Evolutionary conservation across 1,284 basidiomycete genomes (phyloP).

Genomic region (Porogramme epimiltina): DNA sequence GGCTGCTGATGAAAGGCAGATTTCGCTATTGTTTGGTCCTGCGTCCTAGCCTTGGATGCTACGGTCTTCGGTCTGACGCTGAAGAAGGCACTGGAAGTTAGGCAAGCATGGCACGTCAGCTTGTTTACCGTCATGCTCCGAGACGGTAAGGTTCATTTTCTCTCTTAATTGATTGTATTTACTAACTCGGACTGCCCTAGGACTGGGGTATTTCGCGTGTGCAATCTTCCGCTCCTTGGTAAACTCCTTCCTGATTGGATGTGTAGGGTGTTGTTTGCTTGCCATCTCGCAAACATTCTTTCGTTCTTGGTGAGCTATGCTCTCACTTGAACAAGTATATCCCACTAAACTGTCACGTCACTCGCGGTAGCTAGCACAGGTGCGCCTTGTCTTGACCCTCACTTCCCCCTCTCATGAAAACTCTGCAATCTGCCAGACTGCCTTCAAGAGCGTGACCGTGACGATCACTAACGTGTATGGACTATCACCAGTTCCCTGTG

Average conservation of each 20-base stretch:
- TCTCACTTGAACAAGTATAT: neutral
- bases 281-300: conserved; percentile 7
- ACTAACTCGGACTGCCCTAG: neutral
- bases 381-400: no score
- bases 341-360: no score
- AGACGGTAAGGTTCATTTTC: conserved; percentile 4
- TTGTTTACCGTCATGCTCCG: conserved; percentile 4
- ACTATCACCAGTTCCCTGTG: neutral
- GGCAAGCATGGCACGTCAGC: conserved; percentile 1
- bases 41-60: conserved; percentile 1
- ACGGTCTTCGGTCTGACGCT: conserved; percentile 9
- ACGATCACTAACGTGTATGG: neutral
- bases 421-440: neutral
- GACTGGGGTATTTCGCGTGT: conserved; percentile 3
- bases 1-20: neutral
- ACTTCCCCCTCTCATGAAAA: neutral
- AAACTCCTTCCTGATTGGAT: neutral
- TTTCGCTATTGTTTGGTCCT: conserved; percentile 3
- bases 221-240: neutral
- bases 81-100: neutral
- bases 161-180: neutral
- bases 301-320: conserved; percentile 3
- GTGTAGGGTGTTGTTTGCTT: conserved; percentile 8
- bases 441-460: neutral
- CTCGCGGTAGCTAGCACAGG: no score